phyloP scores from a whole-genome alignment of 2,329 filamentous ascomycete species.

The Didymellaceae sp. region DNA sequence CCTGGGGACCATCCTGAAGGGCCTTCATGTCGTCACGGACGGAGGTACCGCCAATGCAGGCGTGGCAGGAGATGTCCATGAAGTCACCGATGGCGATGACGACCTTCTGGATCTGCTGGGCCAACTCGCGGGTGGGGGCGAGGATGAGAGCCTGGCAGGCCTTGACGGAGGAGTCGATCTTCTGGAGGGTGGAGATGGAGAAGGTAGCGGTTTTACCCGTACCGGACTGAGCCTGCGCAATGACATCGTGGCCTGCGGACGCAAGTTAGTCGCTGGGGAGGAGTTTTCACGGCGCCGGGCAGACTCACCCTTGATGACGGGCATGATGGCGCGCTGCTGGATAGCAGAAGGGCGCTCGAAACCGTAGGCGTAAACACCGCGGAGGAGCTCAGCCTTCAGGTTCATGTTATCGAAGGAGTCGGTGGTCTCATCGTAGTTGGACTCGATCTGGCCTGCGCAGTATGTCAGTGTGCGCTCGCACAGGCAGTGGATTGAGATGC shows the following conservation, averaged over 20 bases:
- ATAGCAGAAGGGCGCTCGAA: constrained; percentile 99
- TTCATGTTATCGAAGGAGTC: constrained; percentile 99
- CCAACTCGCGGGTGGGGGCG: constrained; percentile 96
- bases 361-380: constrained; percentile 99
- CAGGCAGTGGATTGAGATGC: constrained; percentile 3
- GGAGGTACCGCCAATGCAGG: constrained; percentile 98
- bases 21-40: constrained; percentile 99
- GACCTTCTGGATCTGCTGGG: constrained; percentile 99
- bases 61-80: constrained; percentile 99
- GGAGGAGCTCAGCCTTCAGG: constrained; percentile 95
- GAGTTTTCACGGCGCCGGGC: constrained; percentile 6
- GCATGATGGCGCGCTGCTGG: constrained; percentile 99
- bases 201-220: constrained; percentile 99
- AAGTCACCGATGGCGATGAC: constrained; percentile 98
- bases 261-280: constrained; percentile 31
- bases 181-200: constrained; percentile 98
- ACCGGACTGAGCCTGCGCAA: constrained; percentile 98
- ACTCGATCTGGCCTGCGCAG: constrained; percentile 91
- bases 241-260: constrained; percentile 84
- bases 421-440: constrained; percentile 99
- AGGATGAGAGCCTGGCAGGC: constrained; percentile 98
- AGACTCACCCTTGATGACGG: constrained; percentile 93
- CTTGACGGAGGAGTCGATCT: constrained; percentile 95
- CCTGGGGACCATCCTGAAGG: constrained; percentile 92
- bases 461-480: constrained; percentile 12